phyloP scores from a whole-genome alignment of 345 rosid species.

The Cochlearia excelsa region DNA sequence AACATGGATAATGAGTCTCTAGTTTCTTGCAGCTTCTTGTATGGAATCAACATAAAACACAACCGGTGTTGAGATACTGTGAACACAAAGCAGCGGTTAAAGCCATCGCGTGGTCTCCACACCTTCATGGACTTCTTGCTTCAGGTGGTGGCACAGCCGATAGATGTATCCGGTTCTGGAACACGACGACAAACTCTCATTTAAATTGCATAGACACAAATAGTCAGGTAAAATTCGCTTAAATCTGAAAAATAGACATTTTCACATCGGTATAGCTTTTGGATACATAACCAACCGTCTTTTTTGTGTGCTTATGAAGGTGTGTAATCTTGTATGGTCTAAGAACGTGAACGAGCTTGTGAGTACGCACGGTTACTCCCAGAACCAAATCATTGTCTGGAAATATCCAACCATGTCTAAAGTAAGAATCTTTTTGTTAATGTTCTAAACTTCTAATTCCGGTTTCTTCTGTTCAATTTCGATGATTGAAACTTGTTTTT shows the following conservation, averaged over 20 bases:
- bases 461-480: neutral
- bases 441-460: slow-evolving; percentile 1
- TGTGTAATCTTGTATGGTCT: slow-evolving; percentile 97
- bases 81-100: slow-evolving; percentile 98
- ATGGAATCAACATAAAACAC: slow-evolving; percentile 95
- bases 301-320: slow-evolving; percentile 39
- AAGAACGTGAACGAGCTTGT: slow-evolving; percentile 97
- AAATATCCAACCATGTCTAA: slow-evolving; percentile 98
- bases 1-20: slow-evolving; percentile 21
- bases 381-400: slow-evolving; percentile 97
- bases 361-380: slow-evolving; percentile 98
- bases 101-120: slow-evolving; percentile 99
- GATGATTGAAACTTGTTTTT: neutral
- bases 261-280: too few relatives aligned
- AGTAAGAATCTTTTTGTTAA: slow-evolving; percentile 39
- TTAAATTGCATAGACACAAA: slow-evolving; percentile 89
- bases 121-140: slow-evolving; percentile 95
- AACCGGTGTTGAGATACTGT: slow-evolving; percentile 81
- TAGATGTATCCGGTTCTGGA: slow-evolving; percentile 97
- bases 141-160: slow-evolving; percentile 99
- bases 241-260: neutral
- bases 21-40: slow-evolving; percentile 70
- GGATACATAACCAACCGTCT: neutral
- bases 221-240: slow-evolving; percentile 63
- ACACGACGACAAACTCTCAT: slow-evolving; percentile 84